These are phyloP conservation scores for Chalciporus piperatus DNA, from an alignment of 768 basidiomycete genomes.

Conservation along the genomic window DNA sequence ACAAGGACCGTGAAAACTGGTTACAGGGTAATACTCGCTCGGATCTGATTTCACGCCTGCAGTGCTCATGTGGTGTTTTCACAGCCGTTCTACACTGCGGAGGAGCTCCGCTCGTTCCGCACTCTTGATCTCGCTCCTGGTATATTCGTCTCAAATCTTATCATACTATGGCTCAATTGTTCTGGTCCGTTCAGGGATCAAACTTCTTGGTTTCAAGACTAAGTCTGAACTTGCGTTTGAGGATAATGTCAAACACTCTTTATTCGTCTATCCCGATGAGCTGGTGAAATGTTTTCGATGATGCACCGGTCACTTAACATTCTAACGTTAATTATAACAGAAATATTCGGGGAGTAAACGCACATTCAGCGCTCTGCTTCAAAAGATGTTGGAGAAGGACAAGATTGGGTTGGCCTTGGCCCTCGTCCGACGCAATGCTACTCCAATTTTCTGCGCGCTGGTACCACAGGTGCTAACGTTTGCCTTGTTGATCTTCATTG, in stretches of 20 bases:
- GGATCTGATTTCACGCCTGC: not conserved
- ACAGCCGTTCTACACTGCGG: conserved; percentile 82
- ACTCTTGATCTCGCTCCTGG: conserved; percentile 78
- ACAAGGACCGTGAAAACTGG: conserved; percentile 48
- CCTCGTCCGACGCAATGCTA: conserved; percentile 64
- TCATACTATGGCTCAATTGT: not conserved
- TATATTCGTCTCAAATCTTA: conserved; percentile 27
- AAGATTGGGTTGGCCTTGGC: conserved; percentile 79
- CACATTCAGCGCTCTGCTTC: conserved; percentile 84
- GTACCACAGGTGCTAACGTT: conserved; percentile 71
- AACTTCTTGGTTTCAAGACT: conserved; percentile 90
- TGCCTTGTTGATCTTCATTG: not conserved
- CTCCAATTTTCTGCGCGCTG: conserved; percentile 79
- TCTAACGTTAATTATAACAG: conserved; percentile 31
- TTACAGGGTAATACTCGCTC: conserved; percentile 40
- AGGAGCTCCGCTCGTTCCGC: conserved; percentile 78
- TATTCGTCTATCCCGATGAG: conserved; percentile 93
- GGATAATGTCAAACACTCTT: conserved; percentile 89
- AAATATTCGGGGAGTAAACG: conserved; percentile 87
- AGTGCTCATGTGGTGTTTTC: conserved; percentile 4
- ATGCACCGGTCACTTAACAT: not conserved
- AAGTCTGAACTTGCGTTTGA: conserved; percentile 68
- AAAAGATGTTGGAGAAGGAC: conserved; percentile 75
- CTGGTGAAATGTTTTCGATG: conserved; percentile 44
- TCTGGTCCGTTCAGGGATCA: conserved; percentile 55